phyloP scores from a whole-genome alignment of 345 rosid species.

The Carallia pectinifolia region DNA sequence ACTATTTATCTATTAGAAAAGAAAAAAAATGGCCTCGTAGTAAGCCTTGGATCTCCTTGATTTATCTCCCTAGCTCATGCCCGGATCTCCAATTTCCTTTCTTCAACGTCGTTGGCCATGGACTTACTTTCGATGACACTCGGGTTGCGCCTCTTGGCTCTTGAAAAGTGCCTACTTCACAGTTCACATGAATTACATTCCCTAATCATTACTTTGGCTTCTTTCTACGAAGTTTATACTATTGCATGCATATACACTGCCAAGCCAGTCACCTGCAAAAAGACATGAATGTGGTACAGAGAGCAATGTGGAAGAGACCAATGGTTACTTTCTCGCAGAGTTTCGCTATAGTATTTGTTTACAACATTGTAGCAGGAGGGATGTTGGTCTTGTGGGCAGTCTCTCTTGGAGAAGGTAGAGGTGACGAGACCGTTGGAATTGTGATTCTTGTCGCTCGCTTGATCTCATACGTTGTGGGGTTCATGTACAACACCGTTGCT shows the following conservation, averaged over 20 bases:
- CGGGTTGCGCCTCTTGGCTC: constrained; percentile 17
- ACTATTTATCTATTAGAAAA: too few species aligned
- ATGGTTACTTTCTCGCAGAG: constrained; percentile 42
- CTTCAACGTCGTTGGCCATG: not conserved
- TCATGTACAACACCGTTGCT: constrained; percentile 17
- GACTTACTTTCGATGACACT: not conserved
- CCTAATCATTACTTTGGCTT: constrained; percentile 30
- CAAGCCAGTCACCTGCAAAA: constrained; percentile 29
- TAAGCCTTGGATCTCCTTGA: not conserved
- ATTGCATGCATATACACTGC: constrained; percentile 43
- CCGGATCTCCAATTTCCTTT: constrained; percentile 2
- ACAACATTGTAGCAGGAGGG: not conserved
- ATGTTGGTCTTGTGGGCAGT: not conserved
- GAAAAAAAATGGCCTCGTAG: constrained; percentile 23
- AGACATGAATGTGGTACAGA: constrained; percentile 44
- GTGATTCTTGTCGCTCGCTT: not conserved
- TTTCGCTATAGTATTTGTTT: constrained; percentile 20
- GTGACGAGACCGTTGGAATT: not conserved
- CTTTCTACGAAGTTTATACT: constrained; percentile 49
- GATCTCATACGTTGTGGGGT: constrained; percentile 25
- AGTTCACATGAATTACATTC: not conserved
- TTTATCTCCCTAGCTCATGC: constrained; percentile 8
- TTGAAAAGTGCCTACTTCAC: constrained; percentile 32
- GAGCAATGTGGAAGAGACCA: constrained; percentile 43
- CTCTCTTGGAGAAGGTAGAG: not conserved